These are phyloP conservation scores for maize (Zea mays) DNA, from an alignment of 176 grass and related monocot genomes.

Conservation along the genomic window DNA sequence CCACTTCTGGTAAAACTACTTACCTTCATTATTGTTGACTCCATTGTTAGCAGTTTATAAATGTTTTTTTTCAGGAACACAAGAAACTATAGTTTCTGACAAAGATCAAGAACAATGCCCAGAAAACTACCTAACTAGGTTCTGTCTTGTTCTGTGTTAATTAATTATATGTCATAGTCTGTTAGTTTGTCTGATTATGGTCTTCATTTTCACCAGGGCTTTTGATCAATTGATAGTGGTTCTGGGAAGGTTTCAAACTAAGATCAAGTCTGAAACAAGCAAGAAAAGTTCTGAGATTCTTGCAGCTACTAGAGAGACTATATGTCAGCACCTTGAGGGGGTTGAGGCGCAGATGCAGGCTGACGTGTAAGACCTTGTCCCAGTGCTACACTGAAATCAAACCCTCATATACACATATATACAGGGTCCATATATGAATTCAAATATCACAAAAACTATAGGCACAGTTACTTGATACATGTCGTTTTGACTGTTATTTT, in stretches of 20 bases:
- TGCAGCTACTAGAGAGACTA: slow-evolving; percentile 59
- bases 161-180: background rate
- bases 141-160: slow-evolving; percentile 37
- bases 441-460: slow-evolving; percentile 33
- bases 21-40: slow-evolving; percentile 12
- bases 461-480: slow-evolving; percentile 24
- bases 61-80: slow-evolving; percentile 40
- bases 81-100: slow-evolving; percentile 58
- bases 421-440: slow-evolving; percentile 9
- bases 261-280: slow-evolving; percentile 66
- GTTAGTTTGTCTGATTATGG: slow-evolving; percentile 21
- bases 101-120: slow-evolving; percentile 46
- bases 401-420: background rate
- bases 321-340: slow-evolving; percentile 61
- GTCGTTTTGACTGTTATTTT: slow-evolving; percentile 40
- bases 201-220: slow-evolving; percentile 53
- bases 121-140: slow-evolving; percentile 68
- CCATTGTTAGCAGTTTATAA: slow-evolving; percentile 29
- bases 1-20: slow-evolving; percentile 49
- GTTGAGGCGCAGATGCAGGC: slow-evolving; percentile 71
- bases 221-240: slow-evolving; percentile 66
- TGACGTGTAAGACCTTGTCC: slow-evolving; percentile 72
- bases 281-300: slow-evolving; percentile 82
- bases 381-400: slow-evolving; percentile 28
- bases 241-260: slow-evolving; percentile 75